Conservation (phyloP, 1,139 yeast species). For the Magnusiomyces sp. region DNA sequence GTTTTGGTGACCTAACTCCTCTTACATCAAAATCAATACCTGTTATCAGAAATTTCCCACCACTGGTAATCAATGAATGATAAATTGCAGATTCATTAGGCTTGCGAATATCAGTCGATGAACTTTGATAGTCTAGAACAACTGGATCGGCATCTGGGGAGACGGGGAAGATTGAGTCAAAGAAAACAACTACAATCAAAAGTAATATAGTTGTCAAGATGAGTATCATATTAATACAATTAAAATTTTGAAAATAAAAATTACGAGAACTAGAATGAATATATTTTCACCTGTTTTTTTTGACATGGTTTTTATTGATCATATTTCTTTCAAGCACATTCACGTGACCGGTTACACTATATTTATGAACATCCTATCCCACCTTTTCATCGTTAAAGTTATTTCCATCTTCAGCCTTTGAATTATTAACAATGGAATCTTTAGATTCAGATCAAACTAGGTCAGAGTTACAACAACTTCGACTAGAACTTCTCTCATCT, state of each 20-base stretch:
- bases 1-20: slow-evolving; percentile 29
- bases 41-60: slow-evolving; percentile 33
- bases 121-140: slow-evolving; percentile 48
- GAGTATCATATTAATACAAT: not conserved
- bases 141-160: slow-evolving; percentile 45
- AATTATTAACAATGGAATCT: slow-evolving; percentile 4
- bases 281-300: not conserved
- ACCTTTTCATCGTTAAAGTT: not conserved
- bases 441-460: slow-evolving; percentile 1
- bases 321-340: not conserved
- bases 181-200: slow-evolving; percentile 17
- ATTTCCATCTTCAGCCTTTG: too few relatives aligned
- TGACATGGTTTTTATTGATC: not conserved
- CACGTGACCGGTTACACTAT: not conserved
- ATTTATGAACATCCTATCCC: not conserved
- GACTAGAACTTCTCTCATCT: slow-evolving; percentile 34
- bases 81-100: slow-evolving; percentile 54
- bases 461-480: slow-evolving; percentile 21
- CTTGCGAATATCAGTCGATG: slow-evolving; percentile 44
- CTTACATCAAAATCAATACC: slow-evolving; percentile 43
- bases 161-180: slow-evolving; percentile 22
- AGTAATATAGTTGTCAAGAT: not conserved
- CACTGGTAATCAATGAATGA: slow-evolving; percentile 47
- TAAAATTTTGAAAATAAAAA: not conserved
- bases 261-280: not conserved